Evolutionary conservation across 2,329 filamentous ascomycete species (phyloP).

Genomic region (Alternaria panax): DNA sequence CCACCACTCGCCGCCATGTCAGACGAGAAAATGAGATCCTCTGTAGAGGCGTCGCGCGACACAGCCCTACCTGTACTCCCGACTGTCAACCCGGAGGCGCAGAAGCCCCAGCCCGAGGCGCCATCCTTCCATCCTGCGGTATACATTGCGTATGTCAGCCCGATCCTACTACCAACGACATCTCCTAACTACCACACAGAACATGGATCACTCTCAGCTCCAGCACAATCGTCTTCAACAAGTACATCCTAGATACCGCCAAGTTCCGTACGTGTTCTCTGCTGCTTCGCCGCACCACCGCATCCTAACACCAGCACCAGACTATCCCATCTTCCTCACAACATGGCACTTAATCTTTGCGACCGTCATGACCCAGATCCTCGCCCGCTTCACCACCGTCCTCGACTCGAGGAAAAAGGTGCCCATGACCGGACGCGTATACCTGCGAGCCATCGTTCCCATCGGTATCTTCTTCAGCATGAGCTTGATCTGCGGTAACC

Average conservation of each 20-base stretch:
- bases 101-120: constrained; percentile 70
- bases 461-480: constrained; percentile 96
- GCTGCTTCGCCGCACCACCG: constrained; percentile 1
- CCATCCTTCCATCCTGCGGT: constrained; percentile 77
- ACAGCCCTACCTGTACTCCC: constrained; percentile 72
- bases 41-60: constrained; percentile 75
- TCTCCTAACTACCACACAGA: constrained; percentile 58
- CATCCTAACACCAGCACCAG: constrained; percentile 42
- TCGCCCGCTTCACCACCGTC: constrained; percentile 86
- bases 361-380: constrained; percentile 90
- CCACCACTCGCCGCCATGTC: constrained; percentile 58
- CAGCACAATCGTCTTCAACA: constrained; percentile 98
- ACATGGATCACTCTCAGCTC: constrained; percentile 93
- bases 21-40: constrained; percentile 81
- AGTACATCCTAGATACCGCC: constrained; percentile 89
- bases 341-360: constrained; percentile 96
- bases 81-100: constrained; percentile 76
- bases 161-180: constrained; percentile 50
- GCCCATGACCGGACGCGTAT: constrained; percentile 95
- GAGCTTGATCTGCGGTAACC: constrained; percentile 94
- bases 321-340: constrained; percentile 70
- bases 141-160: constrained; percentile 72
- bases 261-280: constrained; percentile 74
- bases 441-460: constrained; percentile 90
- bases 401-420: constrained; percentile 95